A percentile compares a stretch with the other conserved stretches of the same genome.
Conservation (phyloP, 2,329 filamentous ascomycete species). For the Colletotrichum eleusines region DNA sequence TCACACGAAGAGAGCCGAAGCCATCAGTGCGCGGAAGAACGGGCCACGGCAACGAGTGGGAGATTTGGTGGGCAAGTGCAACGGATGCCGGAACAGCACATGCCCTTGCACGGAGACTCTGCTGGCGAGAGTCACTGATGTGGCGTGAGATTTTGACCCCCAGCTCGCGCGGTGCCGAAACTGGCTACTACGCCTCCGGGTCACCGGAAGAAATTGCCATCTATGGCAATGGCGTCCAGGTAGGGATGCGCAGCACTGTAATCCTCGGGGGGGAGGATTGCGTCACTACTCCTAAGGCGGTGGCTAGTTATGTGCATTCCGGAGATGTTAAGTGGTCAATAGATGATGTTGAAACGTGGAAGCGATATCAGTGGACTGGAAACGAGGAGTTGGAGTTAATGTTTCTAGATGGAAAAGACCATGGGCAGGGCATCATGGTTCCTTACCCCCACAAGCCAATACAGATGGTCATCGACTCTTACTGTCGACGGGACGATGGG, state of each 20-base stretch:
- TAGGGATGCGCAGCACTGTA: constrained; percentile 47
- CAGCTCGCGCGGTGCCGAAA: constrained; percentile 16
- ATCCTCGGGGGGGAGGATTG: constrained; percentile 45
- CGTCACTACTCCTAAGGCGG: constrained; percentile 41
- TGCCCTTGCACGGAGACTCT: constrained; percentile 74
- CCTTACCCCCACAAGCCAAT: constrained; percentile 28
- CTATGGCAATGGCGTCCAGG: constrained; percentile 44
- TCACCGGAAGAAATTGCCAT: constrained; percentile 27
- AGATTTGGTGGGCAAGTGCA: constrained; percentile 79
- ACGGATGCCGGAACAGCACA: constrained; percentile 76
- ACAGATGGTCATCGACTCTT: constrained; percentile 30
- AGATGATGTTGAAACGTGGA: constrained; percentile 30
- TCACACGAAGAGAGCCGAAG: constrained; percentile 59
- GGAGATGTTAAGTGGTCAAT: constrained; percentile 40
- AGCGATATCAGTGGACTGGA: constrained; percentile 43
- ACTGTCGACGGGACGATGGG: constrained; percentile 33
- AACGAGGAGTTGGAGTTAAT: constrained; percentile 45
- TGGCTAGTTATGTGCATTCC: constrained; percentile 45
- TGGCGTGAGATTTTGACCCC: constrained; percentile 73
- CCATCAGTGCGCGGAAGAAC: constrained; percentile 28
- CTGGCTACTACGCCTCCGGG: constrained; percentile 29
- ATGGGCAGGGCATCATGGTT: constrained; percentile 43
- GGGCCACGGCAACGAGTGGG: constrained; percentile 72
- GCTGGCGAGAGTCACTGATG: constrained; percentile 77
- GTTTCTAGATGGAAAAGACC: constrained; percentile 45